These are phyloP conservation scores for Arachis hypogaea DNA, from an alignment of 306 rosid species.

Conservation along the genomic window DNA sequence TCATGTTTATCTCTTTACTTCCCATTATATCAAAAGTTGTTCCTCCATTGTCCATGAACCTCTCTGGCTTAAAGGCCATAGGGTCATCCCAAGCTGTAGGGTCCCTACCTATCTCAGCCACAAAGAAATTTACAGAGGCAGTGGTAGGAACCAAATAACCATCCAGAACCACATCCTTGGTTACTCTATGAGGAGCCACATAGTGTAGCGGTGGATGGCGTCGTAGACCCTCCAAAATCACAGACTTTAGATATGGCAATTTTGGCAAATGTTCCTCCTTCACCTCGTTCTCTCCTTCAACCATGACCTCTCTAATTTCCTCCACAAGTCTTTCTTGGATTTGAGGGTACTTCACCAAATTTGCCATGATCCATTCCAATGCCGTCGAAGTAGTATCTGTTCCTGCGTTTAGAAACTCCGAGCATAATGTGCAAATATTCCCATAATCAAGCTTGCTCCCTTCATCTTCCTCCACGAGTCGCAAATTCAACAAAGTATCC, in stretches of 20 bases:
- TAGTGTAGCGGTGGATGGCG: constrained; percentile 51
- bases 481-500: constrained; percentile 49
- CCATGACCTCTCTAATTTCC: constrained; percentile 46
- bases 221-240: constrained; percentile 51
- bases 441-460: constrained; percentile 38
- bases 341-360: constrained; percentile 44
- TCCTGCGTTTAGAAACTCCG: constrained; percentile 51
- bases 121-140: constrained; percentile 49
- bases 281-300: constrained; percentile 35
- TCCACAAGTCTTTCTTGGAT: constrained; percentile 41
- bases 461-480: constrained; percentile 32
- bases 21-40: constrained; percentile 45
- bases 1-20: constrained; percentile 46
- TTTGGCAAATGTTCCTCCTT: constrained; percentile 45
- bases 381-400: constrained; percentile 53
- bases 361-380: constrained; percentile 56
- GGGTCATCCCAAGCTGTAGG: constrained; percentile 54
- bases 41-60: constrained; percentile 39
- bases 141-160: constrained; percentile 46
- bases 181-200: constrained; percentile 51
- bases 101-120: constrained; percentile 52
- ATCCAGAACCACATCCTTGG: constrained; percentile 42
- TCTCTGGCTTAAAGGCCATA: constrained; percentile 49
- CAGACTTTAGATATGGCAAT: constrained; percentile 49
- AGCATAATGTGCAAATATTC: constrained; percentile 47